Conservation (phyloP, 2,329 filamentous ascomycete species). For the Phyllosticta citrichinensis region DNA sequence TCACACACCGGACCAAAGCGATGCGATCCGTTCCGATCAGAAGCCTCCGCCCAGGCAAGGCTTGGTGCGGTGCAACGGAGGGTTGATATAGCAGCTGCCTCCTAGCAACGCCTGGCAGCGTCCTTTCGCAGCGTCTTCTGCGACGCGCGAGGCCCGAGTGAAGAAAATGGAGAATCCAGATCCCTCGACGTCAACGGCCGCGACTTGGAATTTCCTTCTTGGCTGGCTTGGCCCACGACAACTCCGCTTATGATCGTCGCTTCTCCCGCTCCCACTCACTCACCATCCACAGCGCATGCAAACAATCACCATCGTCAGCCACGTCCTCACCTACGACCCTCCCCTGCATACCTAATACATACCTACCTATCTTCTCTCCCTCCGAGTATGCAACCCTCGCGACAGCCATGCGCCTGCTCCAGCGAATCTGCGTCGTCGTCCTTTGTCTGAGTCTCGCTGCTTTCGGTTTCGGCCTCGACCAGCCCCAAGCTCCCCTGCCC, state of each 20-base stretch:
- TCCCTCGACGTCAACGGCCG: background rate
- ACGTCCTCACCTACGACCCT: background rate
- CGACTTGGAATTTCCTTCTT: background rate
- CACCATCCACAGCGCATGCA: too few species aligned
- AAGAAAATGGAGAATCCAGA: too few species aligned
- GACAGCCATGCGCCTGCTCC: conserved; percentile 6
- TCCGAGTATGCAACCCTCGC: conserved; percentile 6
- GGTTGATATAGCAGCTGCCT: too few species aligned
- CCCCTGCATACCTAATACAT: background rate
- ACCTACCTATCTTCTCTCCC: background rate
- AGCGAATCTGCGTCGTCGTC: background rate
- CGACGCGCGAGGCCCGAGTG: too few species aligned
- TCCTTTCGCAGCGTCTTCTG: too few species aligned
- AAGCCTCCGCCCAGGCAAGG: background rate
- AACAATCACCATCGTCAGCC: background rate
- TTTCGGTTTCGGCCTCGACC: background rate
- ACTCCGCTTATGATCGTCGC: background rate
- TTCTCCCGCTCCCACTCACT: background rate
- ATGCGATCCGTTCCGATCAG: too few species aligned
- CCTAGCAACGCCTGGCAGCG: too few species aligned
- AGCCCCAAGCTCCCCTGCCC: conserved; percentile 15
- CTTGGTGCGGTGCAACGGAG: too few species aligned
- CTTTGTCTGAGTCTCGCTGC: conserved; percentile 2
- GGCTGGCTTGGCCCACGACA: background rate
- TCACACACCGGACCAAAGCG: background rate